Percentiles rank a stretch among this genome's conserved stretches.
Conservation (phyloP, 371 early-diverging fungal genomes). For the Haplosporangium sp. region DNA sequence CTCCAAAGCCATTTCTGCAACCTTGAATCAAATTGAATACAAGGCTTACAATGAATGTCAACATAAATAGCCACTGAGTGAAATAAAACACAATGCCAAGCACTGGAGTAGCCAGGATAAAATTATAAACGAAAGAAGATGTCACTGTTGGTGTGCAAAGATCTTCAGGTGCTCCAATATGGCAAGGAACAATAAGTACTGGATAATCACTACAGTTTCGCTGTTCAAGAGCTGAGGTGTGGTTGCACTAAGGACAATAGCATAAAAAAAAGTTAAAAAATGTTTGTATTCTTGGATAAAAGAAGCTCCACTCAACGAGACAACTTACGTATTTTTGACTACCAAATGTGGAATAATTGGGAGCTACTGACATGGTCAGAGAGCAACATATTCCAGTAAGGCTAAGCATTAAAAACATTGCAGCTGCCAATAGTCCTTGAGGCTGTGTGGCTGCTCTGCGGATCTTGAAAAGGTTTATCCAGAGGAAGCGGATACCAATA, state of each 20-base stretch:
- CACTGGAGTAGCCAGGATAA: conserved; percentile 64
- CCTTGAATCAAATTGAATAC: conserved; percentile 56
- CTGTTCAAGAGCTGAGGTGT: conserved; percentile 49
- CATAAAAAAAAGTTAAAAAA: not conserved
- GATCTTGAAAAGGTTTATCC: conserved; percentile 69
- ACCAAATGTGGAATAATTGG: conserved; percentile 77
- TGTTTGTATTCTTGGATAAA: not conserved
- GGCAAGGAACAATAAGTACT: conserved; percentile 67
- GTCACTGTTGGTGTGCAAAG: conserved; percentile 73
- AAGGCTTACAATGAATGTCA: conserved; percentile 59
- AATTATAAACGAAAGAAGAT: conserved; percentile 63
- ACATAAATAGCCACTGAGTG: conserved; percentile 67
- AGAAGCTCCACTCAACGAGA: not conserved
- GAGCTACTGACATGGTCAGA: conserved; percentile 70
- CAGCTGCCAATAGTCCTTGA: conserved; percentile 68
- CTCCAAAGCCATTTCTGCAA: conserved; percentile 44
- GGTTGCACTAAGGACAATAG: conserved; percentile 62
- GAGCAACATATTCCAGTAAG: conserved; percentile 72
- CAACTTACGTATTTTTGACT: conserved; percentile 73
- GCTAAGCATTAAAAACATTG: conserved; percentile 66
- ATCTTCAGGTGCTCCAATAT: conserved; percentile 63
- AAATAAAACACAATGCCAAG: conserved; percentile 69
- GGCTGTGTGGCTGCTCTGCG: conserved; percentile 67
- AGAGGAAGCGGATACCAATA: conserved; percentile 73
- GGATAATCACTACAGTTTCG: conserved; percentile 65